Evolutionary conservation across 768 basidiomycete species (phyloP).

Genomic region (Phaffia australis): DNA sequence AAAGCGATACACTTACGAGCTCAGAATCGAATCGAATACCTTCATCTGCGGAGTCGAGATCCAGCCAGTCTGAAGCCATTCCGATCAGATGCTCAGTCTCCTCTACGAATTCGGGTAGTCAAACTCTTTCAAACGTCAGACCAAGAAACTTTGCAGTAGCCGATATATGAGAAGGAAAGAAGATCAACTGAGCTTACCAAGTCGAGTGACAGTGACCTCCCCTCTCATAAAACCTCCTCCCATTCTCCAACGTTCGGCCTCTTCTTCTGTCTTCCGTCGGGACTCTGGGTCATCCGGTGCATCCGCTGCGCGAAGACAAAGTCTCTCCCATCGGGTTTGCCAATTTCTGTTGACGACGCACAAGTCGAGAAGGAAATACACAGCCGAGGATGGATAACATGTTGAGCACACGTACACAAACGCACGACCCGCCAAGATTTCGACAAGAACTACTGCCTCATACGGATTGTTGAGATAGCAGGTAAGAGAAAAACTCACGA

Average conservation of each 20-base stretch:
- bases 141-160: conserved; percentile 56
- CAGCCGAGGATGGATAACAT: not conserved
- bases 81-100: conserved; percentile 48
- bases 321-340: conserved; percentile 74
- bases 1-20: conserved; percentile 51
- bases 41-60: conserved; percentile 82
- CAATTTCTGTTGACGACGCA: conserved; percentile 43
- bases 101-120: conserved; percentile 25
- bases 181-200: conserved; percentile 50
- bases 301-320: conserved; percentile 53
- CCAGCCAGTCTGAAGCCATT: conserved; percentile 86
- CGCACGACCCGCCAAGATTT: not conserved
- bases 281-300: conserved; percentile 37
- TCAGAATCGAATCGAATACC: conserved; percentile 94
- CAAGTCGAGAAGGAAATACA: not conserved
- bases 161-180: not conserved
- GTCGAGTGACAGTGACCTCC: conserved; percentile 77
- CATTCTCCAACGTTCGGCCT: conserved; percentile 78
- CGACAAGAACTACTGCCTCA: not conserved
- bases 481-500: conserved; percentile 8
- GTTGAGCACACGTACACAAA: not conserved
- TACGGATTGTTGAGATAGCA: not conserved
- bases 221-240: conserved; percentile 65
- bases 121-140: conserved; percentile 32
- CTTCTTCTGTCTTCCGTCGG: conserved; percentile 38